A percentile compares a stretch with the other conserved stretches of the same genome.
Conservation (phyloP, 305 asterid genomes). For the Fraxinus baroniana region DNA sequence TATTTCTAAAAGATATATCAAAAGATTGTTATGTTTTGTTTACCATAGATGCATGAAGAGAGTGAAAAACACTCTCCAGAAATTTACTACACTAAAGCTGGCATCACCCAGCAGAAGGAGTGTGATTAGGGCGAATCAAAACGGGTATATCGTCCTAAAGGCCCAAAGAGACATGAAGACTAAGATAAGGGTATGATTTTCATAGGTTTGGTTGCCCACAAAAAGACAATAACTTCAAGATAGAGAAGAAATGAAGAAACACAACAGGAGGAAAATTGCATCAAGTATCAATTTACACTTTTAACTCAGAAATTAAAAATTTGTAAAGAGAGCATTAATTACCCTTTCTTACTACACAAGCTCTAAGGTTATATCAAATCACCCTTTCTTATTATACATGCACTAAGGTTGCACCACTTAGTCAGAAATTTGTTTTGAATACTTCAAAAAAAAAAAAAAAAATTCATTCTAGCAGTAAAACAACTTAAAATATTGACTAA, state of each 20-base stretch:
- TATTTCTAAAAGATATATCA: background rate
- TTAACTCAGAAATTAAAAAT: background rate
- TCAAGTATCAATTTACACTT: background rate
- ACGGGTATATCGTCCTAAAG: background rate
- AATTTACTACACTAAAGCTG: background rate
- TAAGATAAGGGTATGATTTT: background rate
- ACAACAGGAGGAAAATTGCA: background rate
- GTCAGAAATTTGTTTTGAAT: background rate
- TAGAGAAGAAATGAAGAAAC: background rate
- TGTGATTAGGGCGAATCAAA: background rate
- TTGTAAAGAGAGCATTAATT: background rate
- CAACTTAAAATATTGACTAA: background rate
- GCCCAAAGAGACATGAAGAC: background rate
- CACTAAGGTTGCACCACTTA: background rate
- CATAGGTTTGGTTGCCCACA: background rate
- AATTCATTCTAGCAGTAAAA: background rate
- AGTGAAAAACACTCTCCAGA: background rate
- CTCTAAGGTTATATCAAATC: background rate
- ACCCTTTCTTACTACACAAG: background rate
- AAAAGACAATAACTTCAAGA: background rate
- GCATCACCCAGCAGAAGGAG: background rate
- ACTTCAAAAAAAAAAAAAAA: background rate
- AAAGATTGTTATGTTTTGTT: background rate
- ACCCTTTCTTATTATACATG: background rate
- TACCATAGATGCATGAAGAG: background rate